A percentile compares a stretch with the other conserved stretches of the same genome.
These are phyloP conservation scores for Mycena galopus DNA, from an alignment of 768 basidiomycete genomes.

Conservation along the genomic window DNA sequence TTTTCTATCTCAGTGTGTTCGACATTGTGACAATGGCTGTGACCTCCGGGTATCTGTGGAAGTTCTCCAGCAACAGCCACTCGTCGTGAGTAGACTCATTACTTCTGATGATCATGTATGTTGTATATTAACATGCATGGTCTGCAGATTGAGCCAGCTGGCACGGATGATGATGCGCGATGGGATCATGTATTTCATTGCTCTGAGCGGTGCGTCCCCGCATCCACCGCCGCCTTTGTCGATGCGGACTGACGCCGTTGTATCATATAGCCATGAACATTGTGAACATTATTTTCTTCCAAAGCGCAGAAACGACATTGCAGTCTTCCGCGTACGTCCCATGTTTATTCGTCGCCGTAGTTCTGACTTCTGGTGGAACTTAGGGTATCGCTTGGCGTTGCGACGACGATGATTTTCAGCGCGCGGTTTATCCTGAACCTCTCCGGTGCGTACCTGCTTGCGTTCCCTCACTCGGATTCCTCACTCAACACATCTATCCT, in stretches of 20 bases:
- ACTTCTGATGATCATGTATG: too few relatives aligned
- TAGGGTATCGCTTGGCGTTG: slow-evolving; percentile 15
- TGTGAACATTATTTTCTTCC: slow-evolving; percentile 28
- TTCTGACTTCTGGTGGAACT: background rate
- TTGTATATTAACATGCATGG: background rate
- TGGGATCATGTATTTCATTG: slow-evolving; percentile 29
- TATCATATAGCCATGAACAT: slow-evolving; percentile 26
- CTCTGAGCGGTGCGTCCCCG: slow-evolving; percentile 9
- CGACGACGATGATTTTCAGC: slow-evolving; percentile 35
- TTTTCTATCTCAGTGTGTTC: slow-evolving; percentile 1
- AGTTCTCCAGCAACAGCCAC: slow-evolving; percentile 19
- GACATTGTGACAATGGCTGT: slow-evolving; percentile 23
- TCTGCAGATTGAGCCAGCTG: background rate
- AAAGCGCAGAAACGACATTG: slow-evolving; percentile 1
- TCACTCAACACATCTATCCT: background rate
- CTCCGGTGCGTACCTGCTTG: slow-evolving; percentile 22
- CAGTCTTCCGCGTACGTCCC: slow-evolving; percentile 24
- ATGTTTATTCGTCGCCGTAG: background rate
- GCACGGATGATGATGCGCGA: slow-evolving; percentile 24
- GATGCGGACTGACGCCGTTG: background rate
- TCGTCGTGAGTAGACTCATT: too few relatives aligned
- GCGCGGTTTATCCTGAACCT: slow-evolving; percentile 34
- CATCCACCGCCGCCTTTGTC: too few relatives aligned
- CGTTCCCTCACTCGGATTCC: background rate
- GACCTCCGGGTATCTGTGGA: slow-evolving; percentile 18